Evolutionary conservation across 192 early-diverging fungal species (phyloP), one percentile per base, ranked within the genome.

Genomic region (Coemansia sp.): DNA sequence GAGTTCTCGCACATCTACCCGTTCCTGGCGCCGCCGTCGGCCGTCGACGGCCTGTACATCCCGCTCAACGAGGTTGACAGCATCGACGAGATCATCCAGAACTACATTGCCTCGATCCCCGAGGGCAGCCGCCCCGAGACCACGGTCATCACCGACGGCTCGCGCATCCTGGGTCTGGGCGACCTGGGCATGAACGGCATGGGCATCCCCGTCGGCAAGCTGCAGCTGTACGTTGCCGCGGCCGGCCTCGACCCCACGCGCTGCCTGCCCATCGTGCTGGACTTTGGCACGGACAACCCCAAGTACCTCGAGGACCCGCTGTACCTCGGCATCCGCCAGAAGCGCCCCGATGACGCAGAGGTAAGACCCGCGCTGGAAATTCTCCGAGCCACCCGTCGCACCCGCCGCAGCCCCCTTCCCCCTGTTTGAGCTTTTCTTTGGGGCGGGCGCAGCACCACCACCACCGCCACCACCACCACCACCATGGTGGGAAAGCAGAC

Each of bases 151-250:
- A 92, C 93, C 3, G 95, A 98, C 65, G 93, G 95, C 22, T 90
- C 87, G 23, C 84, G 92, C 50, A 94, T 98, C 57, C 78, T 98
- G 32, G 95, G 95, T 18, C 81, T 95, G 19, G 95, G 95, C 45
- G 94, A 97, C 64, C 81, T 93, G 27, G 95, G 94, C 62, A 83
- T 95, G 41, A 91, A 91, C 66, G 95, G 95, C 32, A 91, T 95
- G 85, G 91, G 92, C 39, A 98, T 98, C 55, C 89, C 91, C 14
- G 87, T 95, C 24, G 93, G 92, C 64, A 98, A 95, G 67, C 86
- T 98, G 28, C 91, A 92, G 54, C 81, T 98, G 23, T 96, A 95
- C 53, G 85, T 91, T 6, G 87, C 84, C 9, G 89, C 82, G 37
- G 87, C 82, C 14, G 93, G 93, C 34, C 82, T 98, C 42, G 83